Evolutionary conservation across 108 stramenopile species (phyloP).

Genomic region (Pelagomonas calceolata): DNA sequence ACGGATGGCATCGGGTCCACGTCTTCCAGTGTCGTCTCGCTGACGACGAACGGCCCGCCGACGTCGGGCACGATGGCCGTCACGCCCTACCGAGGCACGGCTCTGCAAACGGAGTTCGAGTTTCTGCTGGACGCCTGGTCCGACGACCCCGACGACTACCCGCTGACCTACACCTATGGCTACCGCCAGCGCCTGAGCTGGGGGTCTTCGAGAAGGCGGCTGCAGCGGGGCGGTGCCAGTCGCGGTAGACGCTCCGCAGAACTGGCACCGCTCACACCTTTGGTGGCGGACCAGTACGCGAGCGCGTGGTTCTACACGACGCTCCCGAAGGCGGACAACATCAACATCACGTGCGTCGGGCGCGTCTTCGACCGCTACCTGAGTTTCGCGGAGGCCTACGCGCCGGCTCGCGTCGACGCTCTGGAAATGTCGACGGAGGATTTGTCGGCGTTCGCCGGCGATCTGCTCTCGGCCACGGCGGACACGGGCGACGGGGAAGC

Average conservation of each 20-base stretch:
- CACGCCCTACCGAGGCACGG: not conserved
- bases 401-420: no score
- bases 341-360: not conserved
- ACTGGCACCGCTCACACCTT: not conserved
- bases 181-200: no score
- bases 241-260: no score
- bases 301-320: not conserved
- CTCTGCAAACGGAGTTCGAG: not conserved
- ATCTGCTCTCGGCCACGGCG: not conserved
- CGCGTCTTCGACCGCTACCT: not conserved
- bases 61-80: not conserved
- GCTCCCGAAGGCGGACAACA: not conserved
- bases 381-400: not conserved
- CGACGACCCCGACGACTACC: not conserved
- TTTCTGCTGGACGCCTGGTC: not conserved
- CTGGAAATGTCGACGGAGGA: not conserved
- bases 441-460: not conserved
- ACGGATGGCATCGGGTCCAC: not conserved
- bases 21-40: not conserved
- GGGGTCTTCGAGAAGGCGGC: no score
- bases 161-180: not conserved
- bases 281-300: not conserved
- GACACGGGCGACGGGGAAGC: not conserved
- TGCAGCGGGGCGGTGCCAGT: not conserved
- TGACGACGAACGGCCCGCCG: not conserved